Evolutionary conservation across 768 basidiomycete species (phyloP).

Genomic region (Sutorius australiensis): DNA sequence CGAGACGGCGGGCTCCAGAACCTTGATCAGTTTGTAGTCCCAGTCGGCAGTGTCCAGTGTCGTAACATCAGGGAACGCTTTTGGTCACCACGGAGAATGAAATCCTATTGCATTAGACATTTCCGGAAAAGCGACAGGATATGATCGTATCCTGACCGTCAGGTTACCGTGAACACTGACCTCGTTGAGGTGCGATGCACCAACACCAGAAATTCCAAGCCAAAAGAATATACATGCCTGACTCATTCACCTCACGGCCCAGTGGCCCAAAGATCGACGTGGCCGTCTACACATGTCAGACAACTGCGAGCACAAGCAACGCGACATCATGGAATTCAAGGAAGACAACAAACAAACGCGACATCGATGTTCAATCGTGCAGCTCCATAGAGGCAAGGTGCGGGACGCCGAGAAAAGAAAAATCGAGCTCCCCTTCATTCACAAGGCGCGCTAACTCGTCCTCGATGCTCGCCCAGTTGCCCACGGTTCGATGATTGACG

Average conservation of each 20-base stretch:
- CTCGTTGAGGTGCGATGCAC: not conserved
- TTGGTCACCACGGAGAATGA: not conserved
- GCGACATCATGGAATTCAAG: not conserved
- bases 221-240: not conserved
- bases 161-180: not conserved
- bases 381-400: slow-evolving; percentile 14
- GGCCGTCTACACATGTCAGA: not conserved
- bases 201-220: not conserved
- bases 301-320: not conserved
- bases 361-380: slow-evolving; percentile 3
- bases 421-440: slow-evolving; percentile 21
- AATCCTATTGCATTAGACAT: not conserved
- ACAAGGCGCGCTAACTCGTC: slow-evolving; percentile 19
- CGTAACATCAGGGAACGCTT: not conserved
- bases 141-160: not conserved
- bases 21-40: not conserved
- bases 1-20: not conserved
- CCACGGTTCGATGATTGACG: not conserved
- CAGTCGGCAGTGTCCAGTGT: not conserved
- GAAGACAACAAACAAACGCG: not conserved
- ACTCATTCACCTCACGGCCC: not conserved
- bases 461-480: slow-evolving; percentile 20
- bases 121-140: not conserved
- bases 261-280: not conserved
- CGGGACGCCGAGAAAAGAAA: slow-evolving; percentile 25